These are phyloP conservation scores for Acrodontium crateriforme DNA, from an alignment of 2,329 filamentous ascomycete genomes.

Conservation along the genomic window DNA sequence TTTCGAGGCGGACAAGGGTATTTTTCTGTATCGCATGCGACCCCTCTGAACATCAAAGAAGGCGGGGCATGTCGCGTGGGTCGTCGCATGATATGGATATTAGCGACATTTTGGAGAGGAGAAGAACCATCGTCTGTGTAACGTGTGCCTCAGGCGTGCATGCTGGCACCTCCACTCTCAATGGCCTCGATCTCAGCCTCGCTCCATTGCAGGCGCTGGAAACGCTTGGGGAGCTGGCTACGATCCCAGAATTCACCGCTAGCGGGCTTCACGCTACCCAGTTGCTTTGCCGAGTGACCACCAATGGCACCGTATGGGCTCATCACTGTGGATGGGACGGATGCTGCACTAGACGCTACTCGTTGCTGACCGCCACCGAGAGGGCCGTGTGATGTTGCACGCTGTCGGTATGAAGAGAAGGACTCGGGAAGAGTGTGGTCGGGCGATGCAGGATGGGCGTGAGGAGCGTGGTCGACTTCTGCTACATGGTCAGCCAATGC, in stretches of 20 bases:
- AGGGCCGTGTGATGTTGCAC: conserved; percentile 65
- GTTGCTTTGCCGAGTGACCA: conserved; percentile 48
- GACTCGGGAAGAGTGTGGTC: conserved; percentile 49
- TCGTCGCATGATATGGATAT: too few species aligned
- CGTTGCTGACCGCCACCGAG: conserved; percentile 27
- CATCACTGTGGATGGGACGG: conserved; percentile 7
- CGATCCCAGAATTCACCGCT: conserved; percentile 77
- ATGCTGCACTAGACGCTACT: conserved; percentile 3
- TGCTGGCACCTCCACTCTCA: conserved; percentile 76
- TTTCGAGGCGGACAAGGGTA: too few species aligned
- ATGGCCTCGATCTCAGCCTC: conserved; percentile 86
- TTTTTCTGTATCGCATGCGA: too few species aligned
- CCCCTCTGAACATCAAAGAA: too few species aligned
- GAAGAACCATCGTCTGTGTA: too few species aligned
- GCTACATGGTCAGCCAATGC: conserved; percentile 8
- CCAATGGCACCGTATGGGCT: conserved; percentile 35
- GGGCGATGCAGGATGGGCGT: conserved; percentile 60
- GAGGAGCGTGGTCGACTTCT: conserved; percentile 64
- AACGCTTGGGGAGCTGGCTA: conserved; percentile 71
- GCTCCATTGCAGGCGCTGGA: conserved; percentile 61
- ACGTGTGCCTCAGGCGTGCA: too few species aligned
- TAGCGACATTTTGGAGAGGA: too few species aligned
- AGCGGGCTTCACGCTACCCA: conserved; percentile 59
- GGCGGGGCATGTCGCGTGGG: too few species aligned
- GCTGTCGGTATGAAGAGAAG: conserved; percentile 66